Conservation (phyloP, 306 rosid genomes). For the Cyclanthera cordifolia region DNA sequence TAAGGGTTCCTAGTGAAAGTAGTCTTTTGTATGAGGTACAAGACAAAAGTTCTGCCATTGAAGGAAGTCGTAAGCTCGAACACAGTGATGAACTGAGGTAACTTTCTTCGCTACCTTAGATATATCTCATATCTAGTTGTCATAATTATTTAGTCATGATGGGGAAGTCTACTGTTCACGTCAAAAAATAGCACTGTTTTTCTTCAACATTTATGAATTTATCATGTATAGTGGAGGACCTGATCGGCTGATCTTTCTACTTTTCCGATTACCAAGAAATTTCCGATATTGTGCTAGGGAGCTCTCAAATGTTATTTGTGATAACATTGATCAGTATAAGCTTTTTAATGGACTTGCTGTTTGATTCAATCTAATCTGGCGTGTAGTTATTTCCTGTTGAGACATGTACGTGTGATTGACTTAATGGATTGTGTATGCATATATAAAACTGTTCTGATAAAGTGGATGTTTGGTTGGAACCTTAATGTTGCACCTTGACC, state of each 20-base stretch:
- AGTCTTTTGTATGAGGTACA: slow-evolving; percentile 62
- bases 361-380: background rate
- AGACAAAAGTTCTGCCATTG: slow-evolving; percentile 66
- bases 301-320: background rate
- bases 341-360: background rate
- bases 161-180: background rate
- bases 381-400: background rate
- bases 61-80: slow-evolving; percentile 89
- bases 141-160: background rate
- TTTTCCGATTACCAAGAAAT: background rate
- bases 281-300: background rate
- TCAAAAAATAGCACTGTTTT: background rate
- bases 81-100: slow-evolving; percentile 78
- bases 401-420: background rate
- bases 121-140: background rate
- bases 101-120: slow-evolving; percentile 13
- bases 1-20: slow-evolving; percentile 56
- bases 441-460: background rate
- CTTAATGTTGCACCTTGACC: background rate
- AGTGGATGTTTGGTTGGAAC: background rate
- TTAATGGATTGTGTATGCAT: background rate
- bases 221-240: background rate
- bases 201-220: background rate
- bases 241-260: background rate
- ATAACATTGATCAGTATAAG: background rate